Evolutionary conservation across 176 grass and related monocot species (phyloP).

Genomic region (Oryza glumipatula): DNA sequence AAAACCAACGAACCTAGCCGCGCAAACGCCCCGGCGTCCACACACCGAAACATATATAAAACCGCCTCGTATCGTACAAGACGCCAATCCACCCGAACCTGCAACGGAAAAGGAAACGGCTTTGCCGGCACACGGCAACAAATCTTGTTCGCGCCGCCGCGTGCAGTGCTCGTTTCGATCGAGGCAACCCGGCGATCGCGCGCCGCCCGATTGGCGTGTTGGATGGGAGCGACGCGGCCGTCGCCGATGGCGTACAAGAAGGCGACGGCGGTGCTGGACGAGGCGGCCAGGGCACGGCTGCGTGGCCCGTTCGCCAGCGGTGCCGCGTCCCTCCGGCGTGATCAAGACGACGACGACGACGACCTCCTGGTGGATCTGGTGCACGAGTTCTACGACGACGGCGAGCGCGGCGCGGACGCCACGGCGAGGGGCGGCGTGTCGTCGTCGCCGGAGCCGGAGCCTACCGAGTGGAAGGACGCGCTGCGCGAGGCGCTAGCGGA

Average conservation of each 20-base stretch:
- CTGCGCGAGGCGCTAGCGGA: slow-evolving; percentile 45
- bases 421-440: background rate
- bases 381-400: slow-evolving; percentile 68
- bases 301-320: slow-evolving; percentile 38
- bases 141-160: background rate
- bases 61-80: background rate
- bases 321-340: background rate
- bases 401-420: slow-evolving; percentile 24
- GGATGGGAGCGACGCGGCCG: background rate
- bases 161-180: background rate
- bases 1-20: slow-evolving; percentile 28
- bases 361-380: slow-evolving; percentile 67
- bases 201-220: background rate
- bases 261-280: slow-evolving; percentile 55
- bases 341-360: slow-evolving; percentile 44
- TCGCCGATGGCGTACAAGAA: slow-evolving; percentile 50
- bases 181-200: background rate
- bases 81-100: slow-evolving; percentile 9
- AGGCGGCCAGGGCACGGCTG: slow-evolving; percentile 63
- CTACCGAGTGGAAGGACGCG: slow-evolving; percentile 26
- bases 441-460: background rate
- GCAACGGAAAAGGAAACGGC: background rate
- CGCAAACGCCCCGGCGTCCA: background rate
- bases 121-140: background rate
- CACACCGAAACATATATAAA: slow-evolving; percentile 41